Conservation (phyloP, 495 filamentous ascomycete genomes). For the Talaromyces nanjingensis region DNA sequence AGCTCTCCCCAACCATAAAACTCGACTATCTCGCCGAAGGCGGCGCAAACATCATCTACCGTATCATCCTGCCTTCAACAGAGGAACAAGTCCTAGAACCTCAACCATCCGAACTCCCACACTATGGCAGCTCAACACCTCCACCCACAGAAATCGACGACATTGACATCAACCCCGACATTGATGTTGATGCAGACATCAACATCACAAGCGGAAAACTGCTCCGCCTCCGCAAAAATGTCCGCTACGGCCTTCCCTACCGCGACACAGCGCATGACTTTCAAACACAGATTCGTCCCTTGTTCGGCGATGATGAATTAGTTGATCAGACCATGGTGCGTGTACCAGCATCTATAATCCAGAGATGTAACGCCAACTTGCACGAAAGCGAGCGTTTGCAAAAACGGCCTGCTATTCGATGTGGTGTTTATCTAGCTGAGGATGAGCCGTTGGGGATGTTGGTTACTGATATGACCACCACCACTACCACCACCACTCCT, state of each 20-base stretch:
- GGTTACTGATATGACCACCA: constrained; percentile 71
- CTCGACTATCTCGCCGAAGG: constrained; percentile 57
- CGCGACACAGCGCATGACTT: constrained; percentile 51
- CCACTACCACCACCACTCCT: constrained; percentile 13
- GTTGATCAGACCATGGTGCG: constrained; percentile 52
- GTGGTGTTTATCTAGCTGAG: constrained; percentile 51
- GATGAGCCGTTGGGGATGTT: constrained; percentile 60
- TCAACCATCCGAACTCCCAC: constrained; percentile 6
- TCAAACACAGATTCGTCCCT: constrained; percentile 46
- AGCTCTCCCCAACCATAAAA: constrained; percentile 35
- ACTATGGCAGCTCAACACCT: constrained; percentile 10
- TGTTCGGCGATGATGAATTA: constrained; percentile 51
- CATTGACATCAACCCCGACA: background rate
- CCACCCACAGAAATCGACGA: constrained; percentile 15
- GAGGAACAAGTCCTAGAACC: background rate
- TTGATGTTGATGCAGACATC: background rate
- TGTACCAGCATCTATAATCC: constrained; percentile 39
- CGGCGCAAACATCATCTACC: constrained; percentile 66
- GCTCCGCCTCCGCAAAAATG: constrained; percentile 60
- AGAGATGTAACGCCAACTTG: constrained; percentile 47
- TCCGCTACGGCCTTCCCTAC: constrained; percentile 46
- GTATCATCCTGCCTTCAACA: constrained; percentile 34
- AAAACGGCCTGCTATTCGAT: constrained; percentile 36
- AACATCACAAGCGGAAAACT: constrained; percentile 40
- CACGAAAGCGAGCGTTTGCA: constrained; percentile 23